Base-by-base conservation (phyloP, 768 basidiomycete species). In the Leccinellum luteum region DNA sequence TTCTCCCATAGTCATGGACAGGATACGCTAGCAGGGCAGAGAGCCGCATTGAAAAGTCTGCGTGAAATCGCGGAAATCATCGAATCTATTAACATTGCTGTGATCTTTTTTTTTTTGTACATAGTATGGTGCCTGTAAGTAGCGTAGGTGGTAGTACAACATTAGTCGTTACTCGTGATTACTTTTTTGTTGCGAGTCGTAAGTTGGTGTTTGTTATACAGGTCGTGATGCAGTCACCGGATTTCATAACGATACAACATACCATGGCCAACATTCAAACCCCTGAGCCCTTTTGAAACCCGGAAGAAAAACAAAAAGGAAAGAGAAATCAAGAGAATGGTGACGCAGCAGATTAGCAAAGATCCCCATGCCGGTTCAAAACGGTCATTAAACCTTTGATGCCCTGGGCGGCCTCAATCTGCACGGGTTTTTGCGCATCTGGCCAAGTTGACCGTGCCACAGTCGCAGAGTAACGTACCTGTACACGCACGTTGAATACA, bases 1-100 rank as follows among this genome's bases (percentile, higher is more conserved):
- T 48, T 50, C 10, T 53, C 41, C n/a, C 38, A 35, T 63, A 96
- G 94, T 93, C 92, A 28, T 98, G 96, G 96, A 91, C 91, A 2
- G 96, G 96, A 3, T 98, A 97, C 70, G 93, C 94, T 2, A 76
- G 81, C 71, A 79, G 94, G 56, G 66, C 81, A 14, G 79, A 86
- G 52, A 95, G 93, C 73, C 81, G 74, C 59, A 94, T 97, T 38
- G 80, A 79, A 44, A 89, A 85, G 68, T 72, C 72, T 4, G 28
- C 48, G 34, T 71, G 57, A 44, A 58, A 12, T 32, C 17, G 30
- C 44, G 41, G 30, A 56, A 56, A 58, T 56, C 54, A 51, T 55
- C 35, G 41, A 48, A 48, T 57, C 47, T 59, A 54, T 43, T 41
- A 30, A 52, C 25, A 45, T 57, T 30, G 41, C 25, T 32, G 48